Evolutionary conservation across 192 early-diverging fungal species (phyloP).

Genomic region (Linnemannia schmuckeri): DNA sequence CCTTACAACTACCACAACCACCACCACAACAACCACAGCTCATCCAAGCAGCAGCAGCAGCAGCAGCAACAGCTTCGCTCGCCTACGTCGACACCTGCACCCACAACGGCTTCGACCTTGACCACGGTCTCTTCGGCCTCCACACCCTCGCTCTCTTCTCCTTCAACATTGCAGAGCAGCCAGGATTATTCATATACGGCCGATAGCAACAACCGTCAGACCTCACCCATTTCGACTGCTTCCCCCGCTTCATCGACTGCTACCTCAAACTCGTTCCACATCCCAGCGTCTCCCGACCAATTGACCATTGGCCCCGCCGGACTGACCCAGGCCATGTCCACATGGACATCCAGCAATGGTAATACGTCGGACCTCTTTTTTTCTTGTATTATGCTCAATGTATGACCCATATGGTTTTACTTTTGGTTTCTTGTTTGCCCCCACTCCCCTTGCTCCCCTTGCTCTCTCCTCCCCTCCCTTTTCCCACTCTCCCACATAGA

Average conservation of each 20-base stretch:
- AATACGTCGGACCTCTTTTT: neutral
- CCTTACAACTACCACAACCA: slow-evolving; percentile 21
- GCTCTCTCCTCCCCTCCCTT: neutral
- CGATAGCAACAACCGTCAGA: slow-evolving; percentile 2
- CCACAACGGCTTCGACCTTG: slow-evolving; percentile 35
- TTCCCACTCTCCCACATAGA: neutral
- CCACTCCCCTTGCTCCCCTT: neutral
- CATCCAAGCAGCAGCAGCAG: slow-evolving; percentile 16
- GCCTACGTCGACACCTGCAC: slow-evolving; percentile 44
- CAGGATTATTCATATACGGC: slow-evolving; percentile 26
- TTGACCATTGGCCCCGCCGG: slow-evolving; percentile 14
- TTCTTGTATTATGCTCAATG: neutral
- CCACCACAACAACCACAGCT: slow-evolving; percentile 12
- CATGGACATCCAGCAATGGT: slow-evolving; percentile 44
- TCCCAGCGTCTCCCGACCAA: slow-evolving; percentile 50
- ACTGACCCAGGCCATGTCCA: slow-evolving; percentile 39
- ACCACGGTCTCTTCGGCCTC: slow-evolving; percentile 42
- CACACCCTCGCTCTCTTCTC: slow-evolving; percentile 44
- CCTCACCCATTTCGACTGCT: neutral
- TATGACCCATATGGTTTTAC: neutral
- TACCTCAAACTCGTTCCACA: slow-evolving; percentile 32
- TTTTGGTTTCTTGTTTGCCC: neutral
- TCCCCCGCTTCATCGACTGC: slow-evolving; percentile 24
- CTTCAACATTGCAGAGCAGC: slow-evolving; percentile 17
- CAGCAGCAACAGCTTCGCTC: slow-evolving; percentile 24